Base-by-base conservation (phyloP, 2,329 filamentous ascomycete genomes). In the Colletotrichum chrysophilum region DNA sequence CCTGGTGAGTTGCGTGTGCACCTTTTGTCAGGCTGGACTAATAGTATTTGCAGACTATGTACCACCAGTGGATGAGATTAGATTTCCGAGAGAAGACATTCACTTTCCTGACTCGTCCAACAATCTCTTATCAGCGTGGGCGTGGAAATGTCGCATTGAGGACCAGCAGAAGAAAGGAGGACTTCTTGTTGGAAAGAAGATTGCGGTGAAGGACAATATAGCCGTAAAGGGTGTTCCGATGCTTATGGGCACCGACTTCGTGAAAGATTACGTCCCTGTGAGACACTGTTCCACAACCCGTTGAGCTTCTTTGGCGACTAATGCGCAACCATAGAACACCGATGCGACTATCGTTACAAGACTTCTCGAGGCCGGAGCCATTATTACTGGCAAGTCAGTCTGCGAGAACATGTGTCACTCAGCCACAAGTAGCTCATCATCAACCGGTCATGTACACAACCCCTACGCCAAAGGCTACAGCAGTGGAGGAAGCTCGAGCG, bases 371-470 rank as follows among this genome's bases (percentile, higher is more conserved):
- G 78, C 81, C 6, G 81, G 81, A 2, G 81, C 76, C 5, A 58
- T 78, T 7, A 79, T 82, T 28, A 74, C 76, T 32, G 81, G 81
- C 1, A 80, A 78, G 3, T 79, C 79, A 9, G 81, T 80, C 6
- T 83, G 81, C 58, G 81, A 83, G 61, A 80, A 79, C 67, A 81
- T 79, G 71, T 83, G 80, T n/a, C 78, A 79, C 28, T 82, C 81
- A 24, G 80, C 80, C 0, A 66, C 81, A 28, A 81, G 80, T 10
- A 80, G 78, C 43, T 80, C 81, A 2, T 82, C 82, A 7, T 78
- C 79, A 2, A 80, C 77, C 2, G 81, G 82, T 1, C 81, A 78
- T 5, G 81, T 83, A 1, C 80, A 83, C 26, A 80, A 83, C 48
- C 79, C 81, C 2, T 76, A 74, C 5, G 73, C 80, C 7, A 71